Base-by-base conservation (phyloP, 2,329 filamentous ascomycete genomes). In the Sphaerulina vaccinii region DNA sequence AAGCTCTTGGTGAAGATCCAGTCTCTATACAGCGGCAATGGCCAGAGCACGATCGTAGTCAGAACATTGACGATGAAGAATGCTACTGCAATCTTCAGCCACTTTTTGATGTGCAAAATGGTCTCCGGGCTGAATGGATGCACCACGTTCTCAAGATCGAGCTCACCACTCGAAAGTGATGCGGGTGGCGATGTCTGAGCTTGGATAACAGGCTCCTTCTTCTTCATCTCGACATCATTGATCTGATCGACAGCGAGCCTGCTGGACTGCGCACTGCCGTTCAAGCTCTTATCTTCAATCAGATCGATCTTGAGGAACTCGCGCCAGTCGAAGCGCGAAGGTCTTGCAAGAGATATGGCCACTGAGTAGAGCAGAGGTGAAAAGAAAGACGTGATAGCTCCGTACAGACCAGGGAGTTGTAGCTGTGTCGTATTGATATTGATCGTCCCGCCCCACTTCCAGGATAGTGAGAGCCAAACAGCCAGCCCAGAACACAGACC, bases 1-100 rank as follows among this genome's bases (percentile, higher is more conserved):
- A 78, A 78, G 0, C 66, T 59, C 57, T 70, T 71, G 0, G 70
- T 75, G 54, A 79, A 79, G 33, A 79, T 70, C 47, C 73, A 79
- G 57, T 74, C 65, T 2, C 75, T 70, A 55, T 79, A 79, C 4
- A 79, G 65, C 18, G 76, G 75, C 63, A 79, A 66, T 0, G 75
- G 76, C 77, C 75, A 79, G 1, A 71, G 56, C 9, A 79, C 58
- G 21, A 77, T 72, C 0, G 76, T 79, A 8, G 75, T 62, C 6
- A 77, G 58, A 1, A 79, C 69, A 41, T 76, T 69, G 27, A 72
- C 62, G 1, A 73, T 59, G 51, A 74, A 75, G 37, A 69, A 71
- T 1, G 63, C 56, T 58, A 69, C 70, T 0, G 75, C 73, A 43
- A 76, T 54, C 2, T 18, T 37, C 3, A 44, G 37, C 53, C 51